A percentile compares a stretch with the other conserved stretches of the same genome.
These are phyloP conservation scores for Sutorius australiensis DNA, from an alignment of 768 basidiomycete genomes.

Conservation along the genomic window DNA sequence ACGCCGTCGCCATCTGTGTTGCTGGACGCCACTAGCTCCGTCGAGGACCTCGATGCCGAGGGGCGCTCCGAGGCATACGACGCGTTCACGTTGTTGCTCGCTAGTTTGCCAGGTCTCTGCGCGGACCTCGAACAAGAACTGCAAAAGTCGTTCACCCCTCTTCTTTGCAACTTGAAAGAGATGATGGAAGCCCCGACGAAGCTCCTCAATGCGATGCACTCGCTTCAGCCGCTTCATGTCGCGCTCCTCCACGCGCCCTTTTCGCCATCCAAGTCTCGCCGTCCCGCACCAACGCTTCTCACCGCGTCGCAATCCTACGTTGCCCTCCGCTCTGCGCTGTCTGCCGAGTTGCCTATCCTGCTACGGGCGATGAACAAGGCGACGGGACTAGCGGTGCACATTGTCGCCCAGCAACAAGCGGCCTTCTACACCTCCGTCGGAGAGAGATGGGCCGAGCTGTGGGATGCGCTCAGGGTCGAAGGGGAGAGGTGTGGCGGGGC, in stretches of 20 bases:
- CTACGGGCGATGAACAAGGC: constrained; percentile 58
- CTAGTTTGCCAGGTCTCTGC: constrained; percentile 50
- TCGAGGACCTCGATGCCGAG: constrained; percentile 20
- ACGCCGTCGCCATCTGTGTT: constrained; percentile 34
- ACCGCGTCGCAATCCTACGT: constrained; percentile 75
- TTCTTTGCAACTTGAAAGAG: constrained; percentile 54
- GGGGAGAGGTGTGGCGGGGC: constrained; percentile 64
- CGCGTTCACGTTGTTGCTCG: constrained; percentile 61
- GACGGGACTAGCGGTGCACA: constrained; percentile 46
- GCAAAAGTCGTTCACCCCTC: constrained; percentile 50
- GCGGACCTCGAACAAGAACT: constrained; percentile 52
- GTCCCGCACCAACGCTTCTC: constrained; percentile 63
- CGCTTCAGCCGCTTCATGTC: constrained; percentile 69
- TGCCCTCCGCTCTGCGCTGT: constrained; percentile 69
- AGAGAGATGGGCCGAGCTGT: constrained; percentile 73
- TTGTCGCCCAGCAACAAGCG: constrained; percentile 55
- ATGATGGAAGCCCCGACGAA: constrained; percentile 61
- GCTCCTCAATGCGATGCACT: constrained; percentile 67
- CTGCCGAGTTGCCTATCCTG: constrained; percentile 65
- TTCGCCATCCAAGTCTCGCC: constrained; percentile 47
- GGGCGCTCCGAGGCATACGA: constrained; percentile 60
- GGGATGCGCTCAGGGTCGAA: constrained; percentile 75
- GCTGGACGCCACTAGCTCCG: constrained; percentile 4
- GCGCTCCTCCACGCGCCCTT: constrained; percentile 65
- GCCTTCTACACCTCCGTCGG: constrained; percentile 58